Conservation (phyloP, 2,329 filamentous ascomycete genomes). For the Penicillium frequentans region DNA sequence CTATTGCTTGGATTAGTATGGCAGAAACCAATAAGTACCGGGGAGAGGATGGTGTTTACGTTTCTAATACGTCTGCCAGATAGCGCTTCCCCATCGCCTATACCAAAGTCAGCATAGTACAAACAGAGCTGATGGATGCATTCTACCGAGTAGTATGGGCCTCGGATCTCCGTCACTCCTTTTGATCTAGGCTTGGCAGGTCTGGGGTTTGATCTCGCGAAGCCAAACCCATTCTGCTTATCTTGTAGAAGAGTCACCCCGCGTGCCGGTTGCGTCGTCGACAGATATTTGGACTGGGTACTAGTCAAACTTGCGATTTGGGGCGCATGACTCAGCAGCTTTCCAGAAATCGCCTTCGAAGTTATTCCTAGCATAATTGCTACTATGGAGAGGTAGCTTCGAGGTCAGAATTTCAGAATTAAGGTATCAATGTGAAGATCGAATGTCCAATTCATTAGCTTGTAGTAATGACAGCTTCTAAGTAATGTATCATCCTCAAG, state of each 20-base stretch:
- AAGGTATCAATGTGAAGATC: too few relatives aligned
- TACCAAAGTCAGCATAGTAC: background rate
- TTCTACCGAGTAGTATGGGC: constrained; percentile 54
- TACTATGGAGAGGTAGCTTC: background rate
- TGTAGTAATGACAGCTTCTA: too few relatives aligned
- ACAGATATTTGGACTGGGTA: constrained; percentile 15
- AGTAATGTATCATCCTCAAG: too few relatives aligned
- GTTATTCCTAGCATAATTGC: background rate
- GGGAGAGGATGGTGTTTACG: constrained; percentile 33
- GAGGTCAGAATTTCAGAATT: background rate
- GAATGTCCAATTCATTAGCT: too few relatives aligned
- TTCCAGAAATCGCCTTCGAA: background rate
- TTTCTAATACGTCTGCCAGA: constrained; percentile 54
- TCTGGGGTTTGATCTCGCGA: constrained; percentile 51
- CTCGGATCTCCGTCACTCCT: constrained; percentile 57
- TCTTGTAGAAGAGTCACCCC: constrained; percentile 48
- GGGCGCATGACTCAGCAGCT: constrained; percentile 1
- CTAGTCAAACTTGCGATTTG: constrained; percentile 10
- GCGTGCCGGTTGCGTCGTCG: constrained; percentile 17
- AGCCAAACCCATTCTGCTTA: constrained; percentile 51
- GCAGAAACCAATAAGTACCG: background rate
- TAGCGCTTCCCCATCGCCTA: constrained; percentile 55
- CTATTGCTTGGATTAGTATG: constrained; percentile 24
- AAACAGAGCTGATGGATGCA: background rate
- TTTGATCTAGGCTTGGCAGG: constrained; percentile 51